A percentile compares a stretch with the other conserved stretches of the same genome.
Conservation (phyloP, 805 yeast genomes). For the Candida pini region DNA sequence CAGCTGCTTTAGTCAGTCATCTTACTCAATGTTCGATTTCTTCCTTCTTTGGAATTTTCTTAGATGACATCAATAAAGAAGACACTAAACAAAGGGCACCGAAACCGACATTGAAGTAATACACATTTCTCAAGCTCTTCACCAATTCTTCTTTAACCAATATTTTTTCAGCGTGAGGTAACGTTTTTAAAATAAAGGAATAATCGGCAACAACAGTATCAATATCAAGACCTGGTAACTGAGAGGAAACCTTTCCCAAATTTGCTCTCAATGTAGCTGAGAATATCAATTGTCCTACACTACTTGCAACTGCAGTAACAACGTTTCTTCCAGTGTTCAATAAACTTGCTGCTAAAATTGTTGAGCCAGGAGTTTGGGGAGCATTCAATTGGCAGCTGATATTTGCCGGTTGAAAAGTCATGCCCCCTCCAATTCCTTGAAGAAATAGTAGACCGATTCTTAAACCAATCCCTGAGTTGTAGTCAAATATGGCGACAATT, state of each 20-base stretch:
- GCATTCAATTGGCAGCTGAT: slow-evolving; percentile 42
- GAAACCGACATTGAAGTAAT: slow-evolving; percentile 35
- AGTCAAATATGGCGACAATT: slow-evolving; percentile 34
- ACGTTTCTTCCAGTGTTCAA: slow-evolving; percentile 39
- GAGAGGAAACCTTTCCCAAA: too few relatives aligned
- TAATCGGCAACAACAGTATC: background rate
- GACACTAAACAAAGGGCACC: slow-evolving; percentile 28
- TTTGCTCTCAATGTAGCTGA: slow-evolving; percentile 14
- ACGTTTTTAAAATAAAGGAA: slow-evolving; percentile 2
- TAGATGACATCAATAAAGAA: slow-evolving; percentile 35
- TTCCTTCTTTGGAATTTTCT: slow-evolving; percentile 32
- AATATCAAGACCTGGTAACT: slow-evolving; percentile 1
- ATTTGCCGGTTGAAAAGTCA: slow-evolving; percentile 38
- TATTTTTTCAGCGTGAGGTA: slow-evolving; percentile 9
- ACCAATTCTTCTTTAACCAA: slow-evolving; percentile 23
- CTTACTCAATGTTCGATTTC: too few relatives aligned
- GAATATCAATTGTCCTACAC: slow-evolving; percentile 38
- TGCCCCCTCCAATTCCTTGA: slow-evolving; percentile 41
- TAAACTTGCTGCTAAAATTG: slow-evolving; percentile 42
- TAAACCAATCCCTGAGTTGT: slow-evolving; percentile 29
- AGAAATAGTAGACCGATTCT: slow-evolving; percentile 42
- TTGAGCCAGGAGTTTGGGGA: slow-evolving; percentile 46
- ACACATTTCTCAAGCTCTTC: slow-evolving; percentile 35
- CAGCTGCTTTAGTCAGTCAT: too few relatives aligned
- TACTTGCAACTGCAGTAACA: slow-evolving; percentile 41